Evolutionary conservation across 208 protist genomes (phyloP).

Genomic region (Kentomonas sorsogonicus): DNA sequence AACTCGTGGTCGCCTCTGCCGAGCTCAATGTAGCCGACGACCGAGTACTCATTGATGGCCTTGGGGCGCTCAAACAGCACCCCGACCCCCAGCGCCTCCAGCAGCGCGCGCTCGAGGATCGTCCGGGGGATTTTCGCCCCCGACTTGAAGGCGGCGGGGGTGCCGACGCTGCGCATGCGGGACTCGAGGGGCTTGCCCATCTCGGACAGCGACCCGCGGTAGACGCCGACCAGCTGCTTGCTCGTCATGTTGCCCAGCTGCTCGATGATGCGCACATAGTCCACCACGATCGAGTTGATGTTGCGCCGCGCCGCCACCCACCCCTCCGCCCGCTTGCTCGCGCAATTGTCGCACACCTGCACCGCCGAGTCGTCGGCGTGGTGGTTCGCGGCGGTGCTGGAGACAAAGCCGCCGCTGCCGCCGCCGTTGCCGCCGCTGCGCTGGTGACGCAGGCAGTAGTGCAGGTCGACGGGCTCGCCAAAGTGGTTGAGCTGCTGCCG

Average conservation of each 20-base stretch:
- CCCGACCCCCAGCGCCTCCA: slow-evolving; percentile 57
- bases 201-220: slow-evolving; percentile 56
- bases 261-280: slow-evolving; percentile 55
- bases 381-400: neutral
- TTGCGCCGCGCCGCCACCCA: slow-evolving; percentile 45
- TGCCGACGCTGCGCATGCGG: slow-evolving; percentile 67
- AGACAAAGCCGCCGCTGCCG: no score
- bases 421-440: slow-evolving; percentile 5
- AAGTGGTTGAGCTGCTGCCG: slow-evolving; percentile 83
- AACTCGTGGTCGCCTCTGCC: no score
- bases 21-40: slow-evolving; percentile 59
- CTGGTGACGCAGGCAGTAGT: slow-evolving; percentile 54
- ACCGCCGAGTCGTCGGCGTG: slow-evolving; percentile 14
- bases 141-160: slow-evolving; percentile 77
- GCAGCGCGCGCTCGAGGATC: slow-evolving; percentile 64
- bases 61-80: slow-evolving; percentile 75
- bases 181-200: slow-evolving; percentile 69
- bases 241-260: slow-evolving; percentile 69
- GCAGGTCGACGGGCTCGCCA: slow-evolving; percentile 63
- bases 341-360: slow-evolving; percentile 82
- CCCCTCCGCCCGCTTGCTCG: slow-evolving; percentile 44
- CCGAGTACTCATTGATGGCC: slow-evolving; percentile 59
- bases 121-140: slow-evolving; percentile 38
- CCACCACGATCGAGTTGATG: slow-evolving; percentile 46
- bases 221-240: slow-evolving; percentile 79